These are phyloP conservation scores for Aspergillus sp. DNA, from an alignment of 2,329 filamentous ascomycete genomes.

Conservation along the genomic window DNA sequence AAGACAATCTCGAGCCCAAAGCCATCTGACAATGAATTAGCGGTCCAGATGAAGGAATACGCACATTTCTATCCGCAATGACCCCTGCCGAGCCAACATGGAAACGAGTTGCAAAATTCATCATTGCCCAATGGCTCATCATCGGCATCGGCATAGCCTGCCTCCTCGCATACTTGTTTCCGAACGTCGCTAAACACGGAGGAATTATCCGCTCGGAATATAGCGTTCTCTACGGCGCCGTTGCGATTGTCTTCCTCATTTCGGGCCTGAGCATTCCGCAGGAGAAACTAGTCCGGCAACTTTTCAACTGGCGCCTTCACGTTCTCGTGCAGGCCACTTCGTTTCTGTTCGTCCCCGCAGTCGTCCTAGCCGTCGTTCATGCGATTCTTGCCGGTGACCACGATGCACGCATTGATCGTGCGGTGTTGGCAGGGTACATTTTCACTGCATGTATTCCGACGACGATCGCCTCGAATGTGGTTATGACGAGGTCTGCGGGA, in stretches of 20 bases:
- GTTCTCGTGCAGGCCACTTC: slow-evolving; percentile 69
- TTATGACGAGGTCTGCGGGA: slow-evolving; percentile 72
- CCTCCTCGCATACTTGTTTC: slow-evolving; percentile 59
- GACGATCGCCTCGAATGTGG: slow-evolving; percentile 73
- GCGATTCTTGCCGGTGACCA: slow-evolving; percentile 53
- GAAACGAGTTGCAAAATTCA: slow-evolving; percentile 31
- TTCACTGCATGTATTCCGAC: slow-evolving; percentile 71
- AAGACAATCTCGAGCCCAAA: not conserved
- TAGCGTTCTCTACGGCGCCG: slow-evolving; percentile 67
- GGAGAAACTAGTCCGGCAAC: slow-evolving; percentile 63
- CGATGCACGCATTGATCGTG: slow-evolving; percentile 60
- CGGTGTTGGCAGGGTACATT: slow-evolving; percentile 70
- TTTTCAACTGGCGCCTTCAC: slow-evolving; percentile 70
- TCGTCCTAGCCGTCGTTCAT: slow-evolving; percentile 62
- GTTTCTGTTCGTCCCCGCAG: slow-evolving; percentile 67
- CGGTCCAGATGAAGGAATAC: not conserved
- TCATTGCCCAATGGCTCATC: slow-evolving; percentile 66
- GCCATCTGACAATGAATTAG: not conserved
- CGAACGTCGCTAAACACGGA: slow-evolving; percentile 54
- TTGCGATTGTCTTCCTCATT: slow-evolving; percentile 72
- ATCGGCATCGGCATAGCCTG: slow-evolving; percentile 62
- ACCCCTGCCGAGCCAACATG: slow-evolving; percentile 14
- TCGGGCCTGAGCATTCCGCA: slow-evolving; percentile 72
- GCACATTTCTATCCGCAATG: slow-evolving; percentile 1
- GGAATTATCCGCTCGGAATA: slow-evolving; percentile 46